Percentiles rank a stretch among this genome's conserved stretches.
Evolutionary conservation across 371 early-diverging fungal genomes (phyloP).

Genomic region (Apophysomyces elegans): DNA sequence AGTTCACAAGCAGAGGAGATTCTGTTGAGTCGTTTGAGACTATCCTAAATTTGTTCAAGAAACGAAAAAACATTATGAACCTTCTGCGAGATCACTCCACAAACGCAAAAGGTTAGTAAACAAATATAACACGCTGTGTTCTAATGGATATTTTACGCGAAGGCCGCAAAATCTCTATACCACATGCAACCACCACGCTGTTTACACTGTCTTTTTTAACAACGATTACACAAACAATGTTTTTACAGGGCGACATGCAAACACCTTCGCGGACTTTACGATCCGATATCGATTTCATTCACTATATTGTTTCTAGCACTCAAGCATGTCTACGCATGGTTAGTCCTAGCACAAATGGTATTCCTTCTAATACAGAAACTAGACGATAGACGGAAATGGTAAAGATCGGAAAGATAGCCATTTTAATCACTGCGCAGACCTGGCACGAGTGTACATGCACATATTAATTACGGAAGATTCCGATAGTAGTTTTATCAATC

Average conservation of each 20-base stretch:
- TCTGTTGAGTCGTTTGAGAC: conserved; percentile 31
- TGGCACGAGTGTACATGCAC: conserved; percentile 26
- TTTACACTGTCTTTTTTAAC: conserved; percentile 35
- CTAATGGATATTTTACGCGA: neutral
- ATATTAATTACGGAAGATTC: conserved; percentile 42
- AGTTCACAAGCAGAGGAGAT: conserved; percentile 26
- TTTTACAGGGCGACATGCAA: conserved; percentile 27
- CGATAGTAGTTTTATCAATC: conserved; percentile 41
- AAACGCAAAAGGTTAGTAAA: conserved; percentile 36
- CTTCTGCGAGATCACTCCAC: conserved; percentile 37
- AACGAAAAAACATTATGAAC: conserved; percentile 28
- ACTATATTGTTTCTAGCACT: conserved; percentile 42
- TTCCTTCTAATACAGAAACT: neutral
- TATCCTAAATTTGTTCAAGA: conserved; percentile 43
- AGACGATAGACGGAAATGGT: conserved; percentile 4
- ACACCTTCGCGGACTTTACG: conserved; percentile 26
- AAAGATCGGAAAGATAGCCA: neutral
- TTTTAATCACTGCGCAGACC: conserved; percentile 17
- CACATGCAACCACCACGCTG: conserved; percentile 17
- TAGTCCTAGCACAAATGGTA: neutral
- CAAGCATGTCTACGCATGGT: conserved; percentile 20
- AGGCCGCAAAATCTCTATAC: conserved; percentile 36
- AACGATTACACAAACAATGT: conserved; percentile 33
- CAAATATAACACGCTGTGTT: neutral
- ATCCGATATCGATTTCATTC: conserved; percentile 46